A percentile compares a stretch with the other conserved stretches of the same genome.
Conservation (phyloP, 805 yeast species). For the Helenozyma baotianmanensis region DNA sequence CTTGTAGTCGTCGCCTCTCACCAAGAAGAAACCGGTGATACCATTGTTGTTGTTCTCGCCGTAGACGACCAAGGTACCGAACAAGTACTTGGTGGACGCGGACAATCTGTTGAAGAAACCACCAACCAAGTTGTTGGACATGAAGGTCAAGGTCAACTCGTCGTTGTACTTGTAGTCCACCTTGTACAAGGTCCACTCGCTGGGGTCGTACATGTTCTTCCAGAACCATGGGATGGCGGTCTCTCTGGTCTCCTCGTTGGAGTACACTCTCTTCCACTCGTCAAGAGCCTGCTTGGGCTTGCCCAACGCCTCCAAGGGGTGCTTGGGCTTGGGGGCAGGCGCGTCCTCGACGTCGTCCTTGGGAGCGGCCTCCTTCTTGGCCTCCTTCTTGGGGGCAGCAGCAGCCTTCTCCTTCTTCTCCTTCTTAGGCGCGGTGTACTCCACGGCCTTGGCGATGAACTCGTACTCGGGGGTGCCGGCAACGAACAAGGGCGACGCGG, state of each 20-base stretch:
- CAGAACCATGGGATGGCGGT: constrained; percentile 97
- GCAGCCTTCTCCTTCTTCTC: constrained; percentile 52
- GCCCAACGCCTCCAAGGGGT: constrained; percentile 85
- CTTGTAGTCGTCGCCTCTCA: constrained; percentile 86
- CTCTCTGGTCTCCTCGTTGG: constrained; percentile 95
- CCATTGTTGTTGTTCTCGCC: constrained; percentile 99
- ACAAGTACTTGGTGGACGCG: constrained; percentile 89
- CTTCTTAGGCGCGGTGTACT: constrained; percentile 61
- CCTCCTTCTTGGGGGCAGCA: constrained; percentile 33
- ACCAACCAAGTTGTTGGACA: constrained; percentile 97
- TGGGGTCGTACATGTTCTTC: constrained; percentile 81
- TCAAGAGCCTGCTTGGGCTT: constrained; percentile 67
- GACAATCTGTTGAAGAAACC: constrained; percentile 95
- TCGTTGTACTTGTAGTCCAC: constrained; percentile 97
- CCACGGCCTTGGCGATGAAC: constrained; percentile 62
- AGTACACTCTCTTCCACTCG: constrained; percentile 95
- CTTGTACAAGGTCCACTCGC: constrained; percentile 93
- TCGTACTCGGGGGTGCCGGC: constrained; percentile 47
- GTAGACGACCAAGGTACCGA: constrained; percentile 90
- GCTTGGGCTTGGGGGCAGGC: constrained; percentile 74
- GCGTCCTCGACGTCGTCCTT: constrained; percentile 31
- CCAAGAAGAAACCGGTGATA: constrained; percentile 88
- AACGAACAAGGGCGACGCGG: constrained; percentile 41
- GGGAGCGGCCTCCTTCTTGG: constrained; percentile 24
- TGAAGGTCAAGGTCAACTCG: constrained; percentile 92